Conservation (phyloP, 2,329 filamentous ascomycete genomes). For the Cladosporium sp. region DNA sequence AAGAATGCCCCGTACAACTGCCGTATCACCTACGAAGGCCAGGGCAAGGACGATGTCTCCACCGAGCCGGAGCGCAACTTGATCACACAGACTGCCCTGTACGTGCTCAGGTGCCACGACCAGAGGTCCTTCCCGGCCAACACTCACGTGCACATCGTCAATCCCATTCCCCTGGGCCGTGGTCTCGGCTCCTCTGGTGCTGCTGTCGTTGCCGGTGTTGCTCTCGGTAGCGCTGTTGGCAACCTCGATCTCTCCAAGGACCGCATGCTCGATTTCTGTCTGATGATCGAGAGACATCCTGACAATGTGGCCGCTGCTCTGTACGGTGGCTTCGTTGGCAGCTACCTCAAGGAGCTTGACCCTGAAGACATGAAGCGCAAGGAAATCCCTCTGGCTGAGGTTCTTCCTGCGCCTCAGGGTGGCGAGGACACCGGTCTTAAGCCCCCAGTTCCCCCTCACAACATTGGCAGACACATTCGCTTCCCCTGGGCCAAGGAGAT, state of each 20-base stretch:
- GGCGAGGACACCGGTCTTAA: constrained; percentile 84
- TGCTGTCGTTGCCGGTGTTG: constrained; percentile 92
- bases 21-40: constrained; percentile 84
- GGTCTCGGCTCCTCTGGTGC: constrained; percentile 94
- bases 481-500: constrained; percentile 93
- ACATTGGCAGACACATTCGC: constrained; percentile 95
- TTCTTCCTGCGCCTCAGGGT: constrained; percentile 84
- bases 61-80: constrained; percentile 85
- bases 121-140: constrained; percentile 79
- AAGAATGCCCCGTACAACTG: constrained; percentile 72
- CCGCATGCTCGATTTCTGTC: constrained; percentile 87
- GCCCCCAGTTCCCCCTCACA: constrained; percentile 83
- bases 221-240: constrained; percentile 86
- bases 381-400: constrained; percentile 92
- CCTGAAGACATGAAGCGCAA: constrained; percentile 85
- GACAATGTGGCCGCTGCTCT: constrained; percentile 94
- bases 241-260: constrained; percentile 74
- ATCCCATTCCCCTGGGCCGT: constrained; percentile 89
- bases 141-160: constrained; percentile 92
- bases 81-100: constrained; percentile 89
- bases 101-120: constrained; percentile 89
- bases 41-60: constrained; percentile 75
- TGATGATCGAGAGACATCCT: constrained; percentile 94
- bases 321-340: constrained; percentile 95
- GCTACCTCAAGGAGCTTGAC: constrained; percentile 88